Conservation (phyloP, 805 yeast species). For the Candida succiphila region DNA sequence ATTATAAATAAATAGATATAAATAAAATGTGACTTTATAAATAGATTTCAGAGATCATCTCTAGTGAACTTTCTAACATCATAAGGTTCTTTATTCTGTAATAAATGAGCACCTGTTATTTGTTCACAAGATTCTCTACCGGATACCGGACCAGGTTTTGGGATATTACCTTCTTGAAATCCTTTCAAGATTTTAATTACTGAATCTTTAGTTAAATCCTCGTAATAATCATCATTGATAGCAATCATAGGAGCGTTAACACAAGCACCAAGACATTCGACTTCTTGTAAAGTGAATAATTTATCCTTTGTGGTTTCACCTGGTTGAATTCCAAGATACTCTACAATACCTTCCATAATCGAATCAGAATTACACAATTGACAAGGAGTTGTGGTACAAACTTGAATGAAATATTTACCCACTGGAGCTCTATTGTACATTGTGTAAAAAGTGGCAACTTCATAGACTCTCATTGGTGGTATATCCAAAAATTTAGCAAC, state of each 20-base stretch:
- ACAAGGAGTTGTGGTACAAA: conserved; percentile 87
- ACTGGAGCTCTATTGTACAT: conserved; percentile 83
- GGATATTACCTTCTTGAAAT: conserved; percentile 52
- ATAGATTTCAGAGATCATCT: conserved; percentile 53
- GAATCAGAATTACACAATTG: conserved; percentile 76
- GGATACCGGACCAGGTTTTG: conserved; percentile 59
- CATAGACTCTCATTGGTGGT: conserved; percentile 93
- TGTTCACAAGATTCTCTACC: conserved; percentile 75
- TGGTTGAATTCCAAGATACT: conserved; percentile 52
- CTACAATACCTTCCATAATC: conserved; percentile 60
- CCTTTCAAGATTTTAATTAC: conserved; percentile 52
- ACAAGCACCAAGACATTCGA: conserved; percentile 88
- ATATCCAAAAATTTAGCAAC: conserved; percentile 76
- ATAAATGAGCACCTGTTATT: conserved; percentile 53
- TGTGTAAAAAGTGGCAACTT: conserved; percentile 86
- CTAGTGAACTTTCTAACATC: conserved; percentile 66
- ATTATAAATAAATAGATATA: no score
- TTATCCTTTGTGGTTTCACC: conserved; percentile 74
- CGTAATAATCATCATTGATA: conserved; percentile 72
- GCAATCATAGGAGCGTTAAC: conserved; percentile 88
- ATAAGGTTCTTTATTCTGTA: conserved; percentile 50
- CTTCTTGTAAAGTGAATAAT: conserved; percentile 74
- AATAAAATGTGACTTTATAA: no score
- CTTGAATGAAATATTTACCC: conserved; percentile 77
- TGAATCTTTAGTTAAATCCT: conserved; percentile 66